Percentiles rank a stretch among this genome's conserved stretches.
Evolutionary conservation across 176 grass and related monocot species (phyloP).

Genomic region (Alloteropsis semialata): DNA sequence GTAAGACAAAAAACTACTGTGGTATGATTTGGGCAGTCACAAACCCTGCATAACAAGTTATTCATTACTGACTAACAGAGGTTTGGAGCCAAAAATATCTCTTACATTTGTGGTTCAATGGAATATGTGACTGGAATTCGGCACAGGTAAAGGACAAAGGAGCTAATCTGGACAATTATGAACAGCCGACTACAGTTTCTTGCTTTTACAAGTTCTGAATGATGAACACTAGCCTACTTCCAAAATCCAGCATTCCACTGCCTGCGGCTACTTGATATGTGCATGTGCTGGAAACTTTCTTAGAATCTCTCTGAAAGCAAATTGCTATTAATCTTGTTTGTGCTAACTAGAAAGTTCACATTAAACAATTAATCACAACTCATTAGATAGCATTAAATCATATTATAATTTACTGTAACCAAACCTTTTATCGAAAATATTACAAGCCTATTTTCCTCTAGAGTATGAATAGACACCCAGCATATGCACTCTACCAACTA

Average conservation of each 20-base stretch:
- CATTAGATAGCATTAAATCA: neutral
- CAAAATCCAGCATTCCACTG: neutral
- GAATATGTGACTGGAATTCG: neutral
- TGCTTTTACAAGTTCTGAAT: neutral
- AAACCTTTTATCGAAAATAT: neutral
- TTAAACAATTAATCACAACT: neutral
- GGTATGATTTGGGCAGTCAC: neutral
- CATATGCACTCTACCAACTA: neutral
- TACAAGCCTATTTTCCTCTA: neutral
- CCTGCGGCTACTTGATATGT: neutral
- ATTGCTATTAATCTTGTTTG: neutral
- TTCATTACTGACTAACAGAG: neutral
- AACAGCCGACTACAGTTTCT: neutral
- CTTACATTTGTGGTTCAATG: neutral
- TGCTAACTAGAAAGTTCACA: neutral
- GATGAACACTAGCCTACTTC: neutral
- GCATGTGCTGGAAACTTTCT: neutral
- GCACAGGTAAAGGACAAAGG: neutral
- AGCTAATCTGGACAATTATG: neutral
- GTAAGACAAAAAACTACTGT: neutral
- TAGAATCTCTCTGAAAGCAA: neutral
- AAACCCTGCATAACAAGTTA: neutral
- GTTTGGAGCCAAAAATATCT: neutral
- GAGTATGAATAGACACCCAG: neutral
- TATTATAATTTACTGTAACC: neutral